phyloP scores from a whole-genome alignment of 1,284 basidiomycete species.

The Ustilago sp. region DNA sequence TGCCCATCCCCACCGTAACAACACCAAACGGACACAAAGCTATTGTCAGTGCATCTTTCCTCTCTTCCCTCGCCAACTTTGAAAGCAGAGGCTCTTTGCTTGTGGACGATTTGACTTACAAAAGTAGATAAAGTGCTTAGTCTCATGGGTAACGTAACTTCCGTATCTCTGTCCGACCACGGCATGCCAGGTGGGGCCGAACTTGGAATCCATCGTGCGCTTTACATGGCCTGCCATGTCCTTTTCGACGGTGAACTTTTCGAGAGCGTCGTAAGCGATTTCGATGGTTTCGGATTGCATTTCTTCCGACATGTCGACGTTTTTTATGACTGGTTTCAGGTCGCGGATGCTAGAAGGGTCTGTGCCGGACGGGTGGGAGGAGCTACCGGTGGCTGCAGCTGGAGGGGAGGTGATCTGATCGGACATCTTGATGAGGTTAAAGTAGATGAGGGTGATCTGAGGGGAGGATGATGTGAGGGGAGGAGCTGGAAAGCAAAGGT shows the following conservation, averaged over 20 bases:
- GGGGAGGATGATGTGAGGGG: slow-evolving; percentile 6
- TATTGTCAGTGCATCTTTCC: background rate
- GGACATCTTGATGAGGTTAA: slow-evolving; percentile 12
- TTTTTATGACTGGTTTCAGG: slow-evolving; percentile 84
- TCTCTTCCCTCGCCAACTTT: background rate
- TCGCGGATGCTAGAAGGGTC: slow-evolving; percentile 15
- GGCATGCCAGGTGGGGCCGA: slow-evolving; percentile 95
- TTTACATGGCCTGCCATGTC: slow-evolving; percentile 96
- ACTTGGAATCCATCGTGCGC: slow-evolving; percentile 92
- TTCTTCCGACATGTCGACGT: slow-evolving; percentile 95
- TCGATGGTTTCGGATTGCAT: slow-evolving; percentile 95
- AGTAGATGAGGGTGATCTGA: background rate
- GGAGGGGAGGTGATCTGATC: slow-evolving; percentile 25
- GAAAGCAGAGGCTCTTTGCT: too few species aligned
- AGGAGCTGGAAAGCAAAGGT: background rate
- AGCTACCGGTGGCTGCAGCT: background rate
- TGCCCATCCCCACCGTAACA: slow-evolving; percentile 16
- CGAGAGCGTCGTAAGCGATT: slow-evolving; percentile 83
- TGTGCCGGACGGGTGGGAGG: background rate
- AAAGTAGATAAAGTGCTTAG: slow-evolving; percentile 69
- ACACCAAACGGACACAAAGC: background rate
- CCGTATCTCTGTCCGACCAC: slow-evolving; percentile 94
- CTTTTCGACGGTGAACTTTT: slow-evolving; percentile 93
- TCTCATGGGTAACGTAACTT: slow-evolving; percentile 88
- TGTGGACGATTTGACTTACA: slow-evolving; percentile 50